A percentile compares a stretch with the other conserved stretches of the same genome.
These are phyloP conservation scores for Arxiozyma slooffiae DNA, from an alignment of 1,139 yeast species.

Conservation along the genomic window DNA sequence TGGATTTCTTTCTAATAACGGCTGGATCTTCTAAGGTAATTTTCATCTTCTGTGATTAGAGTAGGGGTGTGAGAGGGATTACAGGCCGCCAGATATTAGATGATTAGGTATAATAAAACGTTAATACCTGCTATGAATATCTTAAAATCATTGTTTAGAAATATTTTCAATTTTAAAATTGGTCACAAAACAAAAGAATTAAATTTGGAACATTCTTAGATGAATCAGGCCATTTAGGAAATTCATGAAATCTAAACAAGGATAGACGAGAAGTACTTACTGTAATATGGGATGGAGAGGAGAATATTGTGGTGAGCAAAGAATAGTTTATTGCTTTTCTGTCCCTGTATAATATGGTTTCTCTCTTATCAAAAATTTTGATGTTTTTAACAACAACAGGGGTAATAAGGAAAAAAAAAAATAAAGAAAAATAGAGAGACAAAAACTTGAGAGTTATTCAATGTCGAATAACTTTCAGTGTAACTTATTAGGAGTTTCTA, in stretches of 20 bases:
- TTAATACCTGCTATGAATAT: slow-evolving; percentile 17
- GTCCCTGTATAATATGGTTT: neutral
- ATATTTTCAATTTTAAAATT: slow-evolving; percentile 34
- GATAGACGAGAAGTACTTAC: slow-evolving; percentile 41
- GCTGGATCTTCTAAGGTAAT: slow-evolving; percentile 44
- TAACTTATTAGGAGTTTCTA: neutral
- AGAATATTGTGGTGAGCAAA: neutral
- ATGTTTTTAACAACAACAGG: neutral
- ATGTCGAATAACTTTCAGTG: neutral
- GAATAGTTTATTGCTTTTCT: too few relatives aligned
- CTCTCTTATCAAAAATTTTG: neutral
- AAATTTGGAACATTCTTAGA: slow-evolving; percentile 32
- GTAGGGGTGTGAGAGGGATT: slow-evolving; percentile 33
- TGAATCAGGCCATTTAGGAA: slow-evolving; percentile 31
- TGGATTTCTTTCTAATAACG: slow-evolving; percentile 37
- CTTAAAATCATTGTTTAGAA: slow-evolving; percentile 35
- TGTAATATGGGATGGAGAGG: slow-evolving; percentile 11
- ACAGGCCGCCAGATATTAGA: slow-evolving; percentile 32
- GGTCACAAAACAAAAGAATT: slow-evolving; percentile 37
- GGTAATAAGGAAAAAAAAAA: too few relatives aligned
- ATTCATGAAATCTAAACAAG: slow-evolving; percentile 30
- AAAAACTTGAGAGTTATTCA: neutral
- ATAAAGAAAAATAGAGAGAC: neutral
- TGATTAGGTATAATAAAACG: slow-evolving; percentile 3
- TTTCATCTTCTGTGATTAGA: slow-evolving; percentile 26